phyloP scores from a whole-genome alignment of 768 basidiomycete genomes.

The Porpolomopsis calyptriformis region DNA sequence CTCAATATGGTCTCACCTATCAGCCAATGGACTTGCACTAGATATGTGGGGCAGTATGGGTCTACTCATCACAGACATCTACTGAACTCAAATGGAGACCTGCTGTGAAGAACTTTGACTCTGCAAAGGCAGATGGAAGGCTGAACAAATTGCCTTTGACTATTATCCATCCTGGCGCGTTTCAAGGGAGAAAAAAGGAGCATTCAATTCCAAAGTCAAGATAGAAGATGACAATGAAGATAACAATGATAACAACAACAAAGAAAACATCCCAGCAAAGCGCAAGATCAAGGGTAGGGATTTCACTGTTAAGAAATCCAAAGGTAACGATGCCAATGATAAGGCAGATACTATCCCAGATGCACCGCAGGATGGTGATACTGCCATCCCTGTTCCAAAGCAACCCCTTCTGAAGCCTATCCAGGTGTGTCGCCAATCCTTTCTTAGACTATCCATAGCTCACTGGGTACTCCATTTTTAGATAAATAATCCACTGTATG shows the following conservation, averaged over 20 bases:
- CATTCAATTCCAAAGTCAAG: background rate
- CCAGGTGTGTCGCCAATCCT: no score
- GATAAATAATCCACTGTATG: no score
- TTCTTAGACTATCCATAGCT: no score
- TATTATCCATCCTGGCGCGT: background rate
- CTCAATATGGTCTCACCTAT: background rate
- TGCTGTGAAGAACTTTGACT: background rate
- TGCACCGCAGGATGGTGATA: no score
- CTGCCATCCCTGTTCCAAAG: no score
- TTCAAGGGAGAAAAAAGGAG: background rate
- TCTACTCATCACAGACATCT: background rate
- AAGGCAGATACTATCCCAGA: no score
- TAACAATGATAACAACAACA: background rate
- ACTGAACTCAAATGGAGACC: background rate
- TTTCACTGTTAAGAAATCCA: no score
- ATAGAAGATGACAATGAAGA: background rate
- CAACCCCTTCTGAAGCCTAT: no score
- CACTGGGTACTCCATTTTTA: no score
- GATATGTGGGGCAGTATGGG: background rate
- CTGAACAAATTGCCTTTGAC: background rate
- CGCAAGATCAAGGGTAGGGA: no score
- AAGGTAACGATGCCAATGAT: no score
- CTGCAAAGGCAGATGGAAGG: background rate
- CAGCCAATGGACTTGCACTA: background rate
- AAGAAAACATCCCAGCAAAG: no score